Percentiles rank a stretch among this genome's conserved stretches.
phyloP scores from a whole-genome alignment of 371 early-diverging fungal genomes.

The Capillidium rhysosporum region DNA sequence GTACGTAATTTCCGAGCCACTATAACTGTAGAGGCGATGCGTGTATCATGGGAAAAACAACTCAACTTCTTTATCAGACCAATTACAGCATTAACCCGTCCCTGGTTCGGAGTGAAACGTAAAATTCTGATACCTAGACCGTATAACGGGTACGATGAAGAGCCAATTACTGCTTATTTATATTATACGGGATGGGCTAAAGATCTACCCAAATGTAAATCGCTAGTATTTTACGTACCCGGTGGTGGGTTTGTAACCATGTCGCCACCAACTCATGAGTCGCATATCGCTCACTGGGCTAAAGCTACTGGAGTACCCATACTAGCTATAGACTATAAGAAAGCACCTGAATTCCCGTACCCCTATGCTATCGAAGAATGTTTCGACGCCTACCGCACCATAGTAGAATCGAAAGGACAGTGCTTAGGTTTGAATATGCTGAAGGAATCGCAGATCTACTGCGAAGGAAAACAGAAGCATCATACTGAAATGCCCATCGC shows the following conservation, averaged over 20 bases:
- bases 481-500: slow-evolving; percentile 31
- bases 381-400: slow-evolving; percentile 61
- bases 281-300: slow-evolving; percentile 45
- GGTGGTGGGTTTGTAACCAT: slow-evolving; percentile 61
- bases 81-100: slow-evolving; percentile 23
- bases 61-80: slow-evolving; percentile 40
- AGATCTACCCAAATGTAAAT: slow-evolving; percentile 9
- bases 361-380: slow-evolving; percentile 85
- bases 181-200: slow-evolving; percentile 16
- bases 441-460: slow-evolving; percentile 15
- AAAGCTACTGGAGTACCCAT: slow-evolving; percentile 40
- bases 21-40: slow-evolving; percentile 71
- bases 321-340: slow-evolving; percentile 74
- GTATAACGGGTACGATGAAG: slow-evolving; percentile 10
- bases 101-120: slow-evolving; percentile 27
- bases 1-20: slow-evolving; percentile 55
- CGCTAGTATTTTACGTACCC: slow-evolving; percentile 32
- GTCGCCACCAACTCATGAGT: slow-evolving; percentile 56
- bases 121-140: slow-evolving; percentile 31
- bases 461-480: slow-evolving; percentile 15
- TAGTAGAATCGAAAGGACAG: slow-evolving; percentile 40
- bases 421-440: slow-evolving; percentile 43
- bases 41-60: slow-evolving; percentile 77
- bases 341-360: slow-evolving; percentile 89
- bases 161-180: slow-evolving; percentile 12